phyloP scores from a whole-genome alignment of 257 asterid species.

The Lavandula angustifolia region DNA sequence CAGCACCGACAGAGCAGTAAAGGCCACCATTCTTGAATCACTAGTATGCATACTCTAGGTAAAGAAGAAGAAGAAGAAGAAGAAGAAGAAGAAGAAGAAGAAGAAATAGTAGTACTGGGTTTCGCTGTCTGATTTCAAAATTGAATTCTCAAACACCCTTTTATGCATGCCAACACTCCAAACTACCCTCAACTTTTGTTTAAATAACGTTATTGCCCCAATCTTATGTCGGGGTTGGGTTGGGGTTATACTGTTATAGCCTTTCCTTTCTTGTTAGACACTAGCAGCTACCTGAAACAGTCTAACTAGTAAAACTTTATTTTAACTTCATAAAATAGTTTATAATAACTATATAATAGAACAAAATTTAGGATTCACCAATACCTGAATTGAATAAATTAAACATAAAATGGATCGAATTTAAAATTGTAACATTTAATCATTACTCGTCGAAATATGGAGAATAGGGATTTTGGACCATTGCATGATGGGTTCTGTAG shows the following conservation, averaged over 20 bases:
- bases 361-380: too few relatives aligned
- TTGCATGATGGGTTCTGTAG: constrained; percentile 33
- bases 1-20: constrained; percentile 46
- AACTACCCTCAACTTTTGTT: constrained; percentile 35
- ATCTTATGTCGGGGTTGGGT: constrained; percentile 1
- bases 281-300: too few relatives aligned
- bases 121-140: constrained; percentile 30
- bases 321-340: too few relatives aligned
- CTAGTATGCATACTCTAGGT: constrained; percentile 23
- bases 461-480: constrained; percentile 34
- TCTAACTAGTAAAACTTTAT: too few relatives aligned
- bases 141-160: constrained; percentile 34
- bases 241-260: not conserved
- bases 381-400: too few relatives aligned
- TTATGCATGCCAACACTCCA: constrained; percentile 56
- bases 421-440: not conserved
- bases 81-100: not conserved
- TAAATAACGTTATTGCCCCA: constrained; percentile 46
- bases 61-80: not conserved
- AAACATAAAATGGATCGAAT: too few relatives aligned
- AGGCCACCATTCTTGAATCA: constrained; percentile 42
- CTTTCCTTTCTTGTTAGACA: too few relatives aligned
- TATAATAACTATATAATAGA: too few relatives aligned
- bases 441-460: not conserved
- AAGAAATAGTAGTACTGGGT: constrained; percentile 10